Conservation (phyloP, 1,284 basidiomycete genomes). For the Puccinia coronata region DNA sequence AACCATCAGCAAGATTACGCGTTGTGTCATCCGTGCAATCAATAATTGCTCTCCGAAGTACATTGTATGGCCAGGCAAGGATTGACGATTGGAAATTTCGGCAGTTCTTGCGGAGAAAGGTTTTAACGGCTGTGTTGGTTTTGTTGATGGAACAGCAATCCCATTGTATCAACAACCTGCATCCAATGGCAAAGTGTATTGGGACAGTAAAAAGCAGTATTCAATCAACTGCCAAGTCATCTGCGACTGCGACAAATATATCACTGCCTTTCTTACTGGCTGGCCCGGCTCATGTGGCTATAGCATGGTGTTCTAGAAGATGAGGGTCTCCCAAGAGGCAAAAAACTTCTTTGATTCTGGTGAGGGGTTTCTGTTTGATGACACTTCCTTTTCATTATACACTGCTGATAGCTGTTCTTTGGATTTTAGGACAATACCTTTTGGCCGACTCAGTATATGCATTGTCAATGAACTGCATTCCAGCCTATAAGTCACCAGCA, state of each 20-base stretch:
- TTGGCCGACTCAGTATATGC: conserved; percentile 32
- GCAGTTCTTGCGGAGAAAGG: too few relatives aligned
- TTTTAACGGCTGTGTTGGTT: too few relatives aligned
- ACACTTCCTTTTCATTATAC: too few relatives aligned
- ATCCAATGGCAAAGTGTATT: conserved; percentile 13
- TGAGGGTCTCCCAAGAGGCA: too few relatives aligned
- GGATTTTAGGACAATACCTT: conserved; percentile 24
- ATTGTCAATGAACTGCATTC: background rate
- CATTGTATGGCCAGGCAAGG: too few relatives aligned
- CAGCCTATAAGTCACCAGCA: conserved; percentile 21
- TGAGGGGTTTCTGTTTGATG: too few relatives aligned
- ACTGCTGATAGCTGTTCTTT: background rate
- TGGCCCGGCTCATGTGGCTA: conserved; percentile 30
- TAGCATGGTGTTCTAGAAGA: background rate
- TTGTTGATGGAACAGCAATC: background rate
- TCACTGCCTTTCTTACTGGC: conserved; percentile 10
- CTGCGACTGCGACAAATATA: background rate
- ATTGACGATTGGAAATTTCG: too few relatives aligned
- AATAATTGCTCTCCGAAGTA: background rate
- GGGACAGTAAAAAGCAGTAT: conserved; percentile 6
- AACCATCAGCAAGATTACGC: too few relatives aligned
- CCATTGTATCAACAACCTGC: conserved; percentile 11
- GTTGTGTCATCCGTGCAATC: conserved; percentile 1
- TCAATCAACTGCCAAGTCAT: conserved; percentile 16
- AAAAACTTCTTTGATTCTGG: too few relatives aligned